phyloP scores from a whole-genome alignment of 2,329 filamentous ascomycete species.

The Arthroderma uncinatum region DNA sequence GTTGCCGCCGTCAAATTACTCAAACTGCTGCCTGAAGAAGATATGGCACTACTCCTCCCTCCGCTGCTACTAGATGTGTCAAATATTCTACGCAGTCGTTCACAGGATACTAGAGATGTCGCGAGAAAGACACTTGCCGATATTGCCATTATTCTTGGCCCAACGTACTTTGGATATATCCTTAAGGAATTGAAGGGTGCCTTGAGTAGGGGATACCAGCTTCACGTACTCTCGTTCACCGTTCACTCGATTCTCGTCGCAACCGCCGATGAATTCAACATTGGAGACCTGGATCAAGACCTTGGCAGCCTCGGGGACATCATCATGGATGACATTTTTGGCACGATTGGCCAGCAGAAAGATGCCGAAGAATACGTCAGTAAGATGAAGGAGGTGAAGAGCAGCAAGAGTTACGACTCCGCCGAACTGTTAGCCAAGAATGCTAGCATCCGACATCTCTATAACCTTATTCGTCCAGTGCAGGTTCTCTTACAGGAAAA shows the following conservation, averaged over 20 bases:
- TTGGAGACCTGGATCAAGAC: conserved; percentile 85
- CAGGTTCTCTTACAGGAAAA: conserved; percentile 71
- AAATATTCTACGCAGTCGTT: conserved; percentile 80
- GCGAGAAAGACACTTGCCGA: conserved; percentile 78
- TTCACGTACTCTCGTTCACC: conserved; percentile 91
- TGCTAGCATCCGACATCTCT: conserved; percentile 62
- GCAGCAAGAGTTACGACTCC: conserved; percentile 94
- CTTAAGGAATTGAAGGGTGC: conserved; percentile 79
- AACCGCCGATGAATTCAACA: conserved; percentile 58
- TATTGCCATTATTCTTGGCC: conserved; percentile 68
- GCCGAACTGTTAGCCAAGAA: conserved; percentile 86
- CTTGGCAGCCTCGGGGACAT: conserved; percentile 65
- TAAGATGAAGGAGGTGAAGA: conserved; percentile 96
- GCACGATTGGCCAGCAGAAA: conserved; percentile 83
- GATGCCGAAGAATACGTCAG: conserved; percentile 91
- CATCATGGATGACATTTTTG: conserved; percentile 97
- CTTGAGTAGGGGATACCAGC: conserved; percentile 74
- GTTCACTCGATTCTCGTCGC: conserved; percentile 81
- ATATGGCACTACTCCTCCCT: conserved; percentile 64
- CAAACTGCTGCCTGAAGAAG: conserved; percentile 61
- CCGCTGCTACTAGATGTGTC: conserved; percentile 83
- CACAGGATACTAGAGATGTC: conserved; percentile 81
- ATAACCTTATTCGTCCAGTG: conserved; percentile 65
- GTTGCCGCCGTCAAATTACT: conserved; percentile 81
- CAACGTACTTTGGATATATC: conserved; percentile 81